phyloP scores from a whole-genome alignment of 257 asterid species.

The Scutellaria galericulata region DNA sequence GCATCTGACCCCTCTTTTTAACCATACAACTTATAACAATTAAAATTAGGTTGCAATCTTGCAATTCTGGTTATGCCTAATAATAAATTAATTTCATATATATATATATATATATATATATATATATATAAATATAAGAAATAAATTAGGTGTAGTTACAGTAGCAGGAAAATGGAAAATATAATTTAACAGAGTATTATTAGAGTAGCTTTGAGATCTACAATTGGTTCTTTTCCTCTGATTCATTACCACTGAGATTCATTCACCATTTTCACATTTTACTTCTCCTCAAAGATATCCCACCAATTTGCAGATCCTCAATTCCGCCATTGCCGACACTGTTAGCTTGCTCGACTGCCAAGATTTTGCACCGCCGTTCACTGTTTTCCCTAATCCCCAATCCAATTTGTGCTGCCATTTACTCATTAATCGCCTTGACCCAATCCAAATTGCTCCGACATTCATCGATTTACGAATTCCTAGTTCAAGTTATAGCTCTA shows the following conservation, averaged over 20 bases:
- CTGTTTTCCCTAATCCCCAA: conserved; percentile 26
- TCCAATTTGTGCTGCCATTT: conserved; percentile 20
- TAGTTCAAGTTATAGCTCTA: conserved; percentile 31
- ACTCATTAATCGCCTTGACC: conserved; percentile 26
- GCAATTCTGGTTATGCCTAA: too few species aligned
- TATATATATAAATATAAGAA: too few species aligned
- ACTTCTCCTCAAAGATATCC: neutral
- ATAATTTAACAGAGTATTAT: neutral
- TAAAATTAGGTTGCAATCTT: too few species aligned
- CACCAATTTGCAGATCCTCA: conserved; percentile 38
- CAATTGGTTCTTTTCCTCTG: conserved; percentile 32
- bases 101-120: too few species aligned
- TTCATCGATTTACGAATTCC: conserved; percentile 23
- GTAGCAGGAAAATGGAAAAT: neutral
- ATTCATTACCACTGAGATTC: conserved; percentile 38
- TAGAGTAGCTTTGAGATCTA: conserved; percentile 38
- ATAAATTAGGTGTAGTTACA: neutral
- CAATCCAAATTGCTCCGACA: conserved; percentile 30
- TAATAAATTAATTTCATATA: too few species aligned
- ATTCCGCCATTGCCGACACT: conserved; percentile 29
- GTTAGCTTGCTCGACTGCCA: conserved; percentile 31
- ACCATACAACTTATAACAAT: too few species aligned
- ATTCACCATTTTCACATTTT: conserved; percentile 29
- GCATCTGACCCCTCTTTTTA: too few species aligned
- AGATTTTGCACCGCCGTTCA: conserved; percentile 20